These are phyloP conservation scores for Bimuria novae-zelandiae DNA, from an alignment of 2,329 filamentous ascomycete genomes.

Conservation along the genomic window DNA sequence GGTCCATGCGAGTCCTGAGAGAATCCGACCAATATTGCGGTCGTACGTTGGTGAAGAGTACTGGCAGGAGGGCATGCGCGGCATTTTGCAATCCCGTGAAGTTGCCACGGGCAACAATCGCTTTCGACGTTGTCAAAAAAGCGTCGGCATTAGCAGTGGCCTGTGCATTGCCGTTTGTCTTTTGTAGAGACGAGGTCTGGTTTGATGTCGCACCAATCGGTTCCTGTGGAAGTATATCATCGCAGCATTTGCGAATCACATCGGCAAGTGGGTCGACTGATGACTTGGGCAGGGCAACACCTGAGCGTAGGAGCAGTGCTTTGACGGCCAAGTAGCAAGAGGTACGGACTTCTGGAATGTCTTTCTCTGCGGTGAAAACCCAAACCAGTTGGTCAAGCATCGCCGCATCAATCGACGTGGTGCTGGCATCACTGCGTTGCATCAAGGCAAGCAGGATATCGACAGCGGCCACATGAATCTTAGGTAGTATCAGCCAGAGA, in stretches of 20 bases:
- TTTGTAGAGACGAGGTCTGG: slow-evolving; percentile 37
- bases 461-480: slow-evolving; percentile 74
- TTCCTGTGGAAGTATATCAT: slow-evolving; percentile 67
- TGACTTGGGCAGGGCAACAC: slow-evolving; percentile 68
- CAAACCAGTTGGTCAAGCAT: slow-evolving; percentile 73
- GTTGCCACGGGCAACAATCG: slow-evolving; percentile 36
- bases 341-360: slow-evolving; percentile 59
- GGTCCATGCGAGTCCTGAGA: slow-evolving; percentile 75
- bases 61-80: slow-evolving; percentile 65
- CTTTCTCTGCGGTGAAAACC: slow-evolving; percentile 64
- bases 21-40: slow-evolving; percentile 71
- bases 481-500: slow-evolving; percentile 73
- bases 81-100: slow-evolving; percentile 58
- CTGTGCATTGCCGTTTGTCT: slow-evolving; percentile 46
- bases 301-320: slow-evolving; percentile 64
- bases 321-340: slow-evolving; percentile 64
- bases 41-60: slow-evolving; percentile 66
- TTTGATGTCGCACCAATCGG: slow-evolving; percentile 44
- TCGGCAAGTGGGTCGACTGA: slow-evolving; percentile 66
- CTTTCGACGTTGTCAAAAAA: slow-evolving; percentile 60
- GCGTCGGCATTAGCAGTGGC: slow-evolving; percentile 69
- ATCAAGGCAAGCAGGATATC: slow-evolving; percentile 63
- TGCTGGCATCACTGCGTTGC: slow-evolving; percentile 61
- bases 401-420: slow-evolving; percentile 64
- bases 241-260: slow-evolving; percentile 71